Percentiles rank a stretch among this genome's conserved stretches.
phyloP scores from a whole-genome alignment of 108 stramenopile genomes.

The Seminavis robusta region DNA sequence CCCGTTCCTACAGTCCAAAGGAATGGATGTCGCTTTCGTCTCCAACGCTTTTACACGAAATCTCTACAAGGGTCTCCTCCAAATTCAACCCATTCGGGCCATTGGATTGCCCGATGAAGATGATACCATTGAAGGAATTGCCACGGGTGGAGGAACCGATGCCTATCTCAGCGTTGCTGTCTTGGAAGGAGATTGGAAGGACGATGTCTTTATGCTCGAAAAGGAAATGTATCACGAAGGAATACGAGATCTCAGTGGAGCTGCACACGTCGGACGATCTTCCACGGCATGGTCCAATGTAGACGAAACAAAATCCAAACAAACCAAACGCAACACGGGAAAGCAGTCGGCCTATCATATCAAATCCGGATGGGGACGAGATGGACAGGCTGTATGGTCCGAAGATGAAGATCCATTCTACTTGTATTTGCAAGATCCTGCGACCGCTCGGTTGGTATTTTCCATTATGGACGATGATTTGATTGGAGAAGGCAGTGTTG shows the following conservation, averaged over 20 bases:
- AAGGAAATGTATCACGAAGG: conserved; percentile 75
- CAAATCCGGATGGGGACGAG: conserved; percentile 54
- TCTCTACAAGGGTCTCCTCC: conserved; percentile 66
- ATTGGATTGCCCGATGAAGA: conserved; percentile 73
- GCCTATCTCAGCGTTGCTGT: conserved; percentile 54
- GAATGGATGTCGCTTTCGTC: conserved; percentile 73
- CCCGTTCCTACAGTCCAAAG: conserved; percentile 22
- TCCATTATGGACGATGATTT: conserved; percentile 68
- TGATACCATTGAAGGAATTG: conserved; percentile 48
- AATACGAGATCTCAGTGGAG: conserved; percentile 62
- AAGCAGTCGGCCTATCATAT: conserved; percentile 69
- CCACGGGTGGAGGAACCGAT: conserved; percentile 74
- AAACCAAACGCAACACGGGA: conserved; percentile 37
- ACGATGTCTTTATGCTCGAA: conserved; percentile 67
- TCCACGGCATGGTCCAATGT: conserved; percentile 78
- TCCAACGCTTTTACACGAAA: conserved; percentile 57
- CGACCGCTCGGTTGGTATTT: conserved; percentile 55
- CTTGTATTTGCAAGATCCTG: conserved; percentile 76
- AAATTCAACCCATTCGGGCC: conserved; percentile 52
- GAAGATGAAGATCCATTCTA: conserved; percentile 59
- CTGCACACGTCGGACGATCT: conserved; percentile 72
- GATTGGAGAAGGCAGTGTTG: conserved; percentile 49
- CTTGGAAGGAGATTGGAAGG: conserved; percentile 72
- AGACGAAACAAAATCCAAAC: conserved; percentile 48
- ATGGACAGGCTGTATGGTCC: conserved; percentile 68